These are phyloP conservation scores for Cylindrodendrum hubeiense DNA, from an alignment of 2,329 filamentous ascomycete species.

Conservation along the genomic window DNA sequence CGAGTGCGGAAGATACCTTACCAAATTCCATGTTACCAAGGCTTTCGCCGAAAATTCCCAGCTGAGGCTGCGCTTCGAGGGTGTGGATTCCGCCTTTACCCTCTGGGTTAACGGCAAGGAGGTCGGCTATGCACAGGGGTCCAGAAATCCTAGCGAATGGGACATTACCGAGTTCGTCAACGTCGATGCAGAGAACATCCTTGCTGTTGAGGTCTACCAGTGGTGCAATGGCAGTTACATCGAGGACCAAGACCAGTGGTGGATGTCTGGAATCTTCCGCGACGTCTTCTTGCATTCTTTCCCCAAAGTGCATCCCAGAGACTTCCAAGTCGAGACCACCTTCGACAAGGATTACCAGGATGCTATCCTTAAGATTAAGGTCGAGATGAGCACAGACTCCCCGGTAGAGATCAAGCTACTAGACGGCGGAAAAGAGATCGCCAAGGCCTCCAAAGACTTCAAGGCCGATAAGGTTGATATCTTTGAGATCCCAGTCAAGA, in stretches of 20 bases:
- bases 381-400: conserved; percentile 54
- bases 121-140: conserved; percentile 80
- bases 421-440: conserved; percentile 39
- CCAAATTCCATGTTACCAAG: conserved; percentile 64
- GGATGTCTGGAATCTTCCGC: conserved; percentile 72
- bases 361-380: conserved; percentile 57
- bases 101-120: conserved; percentile 77
- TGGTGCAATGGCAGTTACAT: conserved; percentile 79
- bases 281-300: conserved; percentile 76
- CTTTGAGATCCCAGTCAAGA: conserved; percentile 54
- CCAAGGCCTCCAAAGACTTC: conserved; percentile 1
- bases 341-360: conserved; percentile 67
- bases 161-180: conserved; percentile 70
- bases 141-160: conserved; percentile 79
- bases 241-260: conserved; percentile 80
- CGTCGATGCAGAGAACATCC: conserved; percentile 60
- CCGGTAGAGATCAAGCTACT: conserved; percentile 50
- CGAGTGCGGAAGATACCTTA: conserved; percentile 73
- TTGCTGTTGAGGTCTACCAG: conserved; percentile 79
- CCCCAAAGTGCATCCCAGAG: conserved; percentile 64
- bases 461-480: conserved; percentile 39
- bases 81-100: conserved; percentile 79
- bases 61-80: conserved; percentile 78
- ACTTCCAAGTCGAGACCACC: conserved; percentile 67
- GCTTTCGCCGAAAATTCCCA: conserved; percentile 61